These are phyloP conservation scores for Xylariaceae sp. DNA, from an alignment of 2,329 filamentous ascomycete genomes.

Conservation along the genomic window DNA sequence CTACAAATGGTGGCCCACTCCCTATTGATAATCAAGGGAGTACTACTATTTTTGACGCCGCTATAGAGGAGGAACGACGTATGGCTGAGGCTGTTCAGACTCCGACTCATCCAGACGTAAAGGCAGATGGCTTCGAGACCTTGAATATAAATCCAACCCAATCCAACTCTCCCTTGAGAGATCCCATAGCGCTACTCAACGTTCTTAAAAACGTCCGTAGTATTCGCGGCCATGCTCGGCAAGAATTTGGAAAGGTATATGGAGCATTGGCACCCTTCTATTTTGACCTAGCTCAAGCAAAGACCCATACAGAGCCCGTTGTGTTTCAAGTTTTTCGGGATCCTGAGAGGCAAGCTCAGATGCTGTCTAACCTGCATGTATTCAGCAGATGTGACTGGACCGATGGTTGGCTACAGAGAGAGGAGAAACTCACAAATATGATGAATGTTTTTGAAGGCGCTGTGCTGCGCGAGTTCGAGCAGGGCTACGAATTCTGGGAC, in stretches of 20 bases:
- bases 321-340: conserved; percentile 87
- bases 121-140: conserved; percentile 78
- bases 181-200: conserved; percentile 69
- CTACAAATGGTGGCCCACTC: conserved; percentile 29
- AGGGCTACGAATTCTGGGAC: conserved; percentile 88
- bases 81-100: conserved; percentile 45
- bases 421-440: conserved; percentile 76
- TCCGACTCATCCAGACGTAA: conserved; percentile 36
- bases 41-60: conserved; percentile 76
- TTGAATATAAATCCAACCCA: conserved; percentile 60
- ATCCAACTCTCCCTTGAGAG: conserved; percentile 55
- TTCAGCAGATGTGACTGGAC: conserved; percentile 85
- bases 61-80: conserved; percentile 67
- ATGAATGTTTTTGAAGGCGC: conserved; percentile 87
- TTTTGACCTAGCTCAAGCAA: conserved; percentile 74
- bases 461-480: conserved; percentile 88
- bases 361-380: conserved; percentile 78
- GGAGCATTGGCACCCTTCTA: conserved; percentile 90
- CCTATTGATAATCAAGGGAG: conserved; percentile 40
- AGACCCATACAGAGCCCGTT: conserved; percentile 77
- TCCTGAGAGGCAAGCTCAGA: conserved; percentile 87
- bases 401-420: conserved; percentile 72
- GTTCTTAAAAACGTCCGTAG: conserved; percentile 76
- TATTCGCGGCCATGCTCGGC: conserved; percentile 80
- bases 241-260: conserved; percentile 91